Percentiles rank a stretch among this genome's conserved stretches.
These are phyloP conservation scores for Xenosphaeropsis pyriputrescens DNA, from an alignment of 2,329 filamentous ascomycete species.

Conservation along the genomic window DNA sequence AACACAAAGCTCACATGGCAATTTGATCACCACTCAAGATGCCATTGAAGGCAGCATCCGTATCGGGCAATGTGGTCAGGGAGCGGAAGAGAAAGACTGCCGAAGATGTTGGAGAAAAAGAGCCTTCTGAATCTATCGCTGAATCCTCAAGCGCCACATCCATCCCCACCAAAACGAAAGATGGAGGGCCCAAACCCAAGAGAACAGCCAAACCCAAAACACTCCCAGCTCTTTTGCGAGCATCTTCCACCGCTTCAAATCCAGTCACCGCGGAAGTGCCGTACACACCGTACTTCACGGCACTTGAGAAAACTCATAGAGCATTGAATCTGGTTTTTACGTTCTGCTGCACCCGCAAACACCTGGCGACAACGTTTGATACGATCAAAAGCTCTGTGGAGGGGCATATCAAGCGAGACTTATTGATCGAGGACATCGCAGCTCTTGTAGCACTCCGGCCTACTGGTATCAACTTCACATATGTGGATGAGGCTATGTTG, in stretches of 20 bases:
- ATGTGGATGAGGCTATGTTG: slow-evolving; percentile 72
- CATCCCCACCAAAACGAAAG: slow-evolving; percentile 38
- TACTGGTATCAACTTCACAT: slow-evolving; percentile 65
- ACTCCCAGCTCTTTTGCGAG: slow-evolving; percentile 8
- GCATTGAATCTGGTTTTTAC: slow-evolving; percentile 90
- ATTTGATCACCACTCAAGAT: too few species aligned
- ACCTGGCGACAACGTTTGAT: slow-evolving; percentile 82
- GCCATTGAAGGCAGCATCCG: slow-evolving; percentile 27
- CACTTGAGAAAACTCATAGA: slow-evolving; percentile 61
- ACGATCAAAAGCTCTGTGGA: slow-evolving; percentile 79
- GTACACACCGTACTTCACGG: slow-evolving; percentile 66
- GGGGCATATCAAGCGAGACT: slow-evolving; percentile 55
- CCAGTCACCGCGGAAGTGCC: slow-evolving; percentile 11
- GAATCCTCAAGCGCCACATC: slow-evolving; percentile 14
- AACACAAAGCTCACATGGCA: too few species aligned
- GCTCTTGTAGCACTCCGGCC: slow-evolving; percentile 68
- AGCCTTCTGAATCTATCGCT: slow-evolving; percentile 1
- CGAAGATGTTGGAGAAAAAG: slow-evolving; percentile 9
- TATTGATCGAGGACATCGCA: slow-evolving; percentile 68
- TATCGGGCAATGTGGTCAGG: slow-evolving; percentile 23
- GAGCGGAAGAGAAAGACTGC: slow-evolving; percentile 22
- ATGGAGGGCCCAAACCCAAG: slow-evolving; percentile 32
- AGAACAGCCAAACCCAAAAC: slow-evolving; percentile 22
- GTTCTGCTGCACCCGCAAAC: slow-evolving; percentile 85
- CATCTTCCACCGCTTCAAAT: slow-evolving; percentile 10